These are phyloP conservation scores for Xylaria sp. DNA, from an alignment of 2,329 filamentous ascomycete genomes.

Conservation along the genomic window DNA sequence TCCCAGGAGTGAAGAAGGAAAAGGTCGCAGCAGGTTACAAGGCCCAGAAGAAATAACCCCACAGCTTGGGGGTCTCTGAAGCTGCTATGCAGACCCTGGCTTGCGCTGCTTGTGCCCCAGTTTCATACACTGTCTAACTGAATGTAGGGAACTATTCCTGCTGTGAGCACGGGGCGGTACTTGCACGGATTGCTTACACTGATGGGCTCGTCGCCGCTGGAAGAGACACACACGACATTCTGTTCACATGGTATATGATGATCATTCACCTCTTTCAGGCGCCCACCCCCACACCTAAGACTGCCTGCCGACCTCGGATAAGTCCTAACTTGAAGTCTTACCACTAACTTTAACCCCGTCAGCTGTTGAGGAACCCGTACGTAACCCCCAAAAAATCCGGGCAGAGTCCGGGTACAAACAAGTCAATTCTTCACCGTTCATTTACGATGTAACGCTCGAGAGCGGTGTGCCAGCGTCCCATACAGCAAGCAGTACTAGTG, in stretches of 20 bases:
- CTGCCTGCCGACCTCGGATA: conserved; percentile 17
- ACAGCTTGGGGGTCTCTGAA: background rate
- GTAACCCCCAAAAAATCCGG: background rate
- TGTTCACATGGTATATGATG: conserved; percentile 7
- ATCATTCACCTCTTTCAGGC: background rate
- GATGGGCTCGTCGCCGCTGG: background rate
- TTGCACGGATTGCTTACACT: background rate
- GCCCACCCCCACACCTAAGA: background rate
- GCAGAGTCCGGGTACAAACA: background rate
- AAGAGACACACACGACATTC: background rate
- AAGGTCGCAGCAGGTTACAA: background rate
- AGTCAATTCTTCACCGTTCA: conserved; percentile 3
- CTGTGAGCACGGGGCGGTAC: background rate
- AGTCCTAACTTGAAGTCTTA: background rate
- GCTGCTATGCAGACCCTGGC: background rate
- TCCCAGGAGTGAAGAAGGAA: background rate
- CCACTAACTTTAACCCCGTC: background rate
- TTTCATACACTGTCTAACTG: background rate
- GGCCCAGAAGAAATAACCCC: background rate
- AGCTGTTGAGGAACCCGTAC: conserved; percentile 3
- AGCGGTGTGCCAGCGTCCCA: conserved; percentile 25
- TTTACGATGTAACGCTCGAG: conserved; percentile 22
- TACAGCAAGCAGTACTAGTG: background rate
- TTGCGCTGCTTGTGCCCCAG: background rate
- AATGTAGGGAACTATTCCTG: too few relatives aligned